Evolutionary conservation across 2,329 filamentous ascomycete genomes (phyloP), one percentile per base, ranked within the genome.

Genomic region (Aphanocladium album): DNA sequence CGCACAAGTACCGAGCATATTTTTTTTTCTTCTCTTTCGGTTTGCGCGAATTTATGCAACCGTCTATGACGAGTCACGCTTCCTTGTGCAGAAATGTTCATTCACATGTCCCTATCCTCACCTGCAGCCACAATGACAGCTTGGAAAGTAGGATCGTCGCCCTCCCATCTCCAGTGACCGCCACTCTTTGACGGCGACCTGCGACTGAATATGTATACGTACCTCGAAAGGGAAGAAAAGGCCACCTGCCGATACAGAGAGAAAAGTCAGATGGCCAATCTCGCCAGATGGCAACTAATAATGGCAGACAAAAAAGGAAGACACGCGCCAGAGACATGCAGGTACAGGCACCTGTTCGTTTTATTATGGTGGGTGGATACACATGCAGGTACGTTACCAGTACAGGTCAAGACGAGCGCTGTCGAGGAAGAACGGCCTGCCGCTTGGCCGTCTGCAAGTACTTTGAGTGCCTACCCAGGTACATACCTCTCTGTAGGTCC

Each of bases 61-160:
- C 5, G 41, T 25, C 43, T 27, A 35, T 7, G 43, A 30, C 33
- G 33, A 57, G 55, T 57, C 33, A 27, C 55, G 43, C 6, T 19
- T 21, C 7, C 7, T 45, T 46, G 39, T 57, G 55, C 37, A 43
- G 19, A 39, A 19, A 39, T 14, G 19, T 3, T 46, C 17, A 17
- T 46, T 11, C n/a, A 21, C 35, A 39, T 39, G 35, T 39, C 4
- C 9, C 35, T 39, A 17, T 39, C 9, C 35, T 14, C 9, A 39
- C 12, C 35, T 39, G 16, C 35, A 39, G 9, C 35, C 35, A 39
- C n/a, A 9, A n/a, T 21, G 5, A 3, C 7, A 9, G 21, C 37
- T 5, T 25, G 9, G 43, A 59, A 39, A 59, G 56, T 46, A 50
- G 56, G 56, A 59, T 52, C 56, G 47, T 51, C 56, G 47, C 47